A percentile compares a stretch with the other conserved stretches of the same genome.
Conservation (phyloP, 352 stramenopile species). For the Pythium coloratum region DNA sequence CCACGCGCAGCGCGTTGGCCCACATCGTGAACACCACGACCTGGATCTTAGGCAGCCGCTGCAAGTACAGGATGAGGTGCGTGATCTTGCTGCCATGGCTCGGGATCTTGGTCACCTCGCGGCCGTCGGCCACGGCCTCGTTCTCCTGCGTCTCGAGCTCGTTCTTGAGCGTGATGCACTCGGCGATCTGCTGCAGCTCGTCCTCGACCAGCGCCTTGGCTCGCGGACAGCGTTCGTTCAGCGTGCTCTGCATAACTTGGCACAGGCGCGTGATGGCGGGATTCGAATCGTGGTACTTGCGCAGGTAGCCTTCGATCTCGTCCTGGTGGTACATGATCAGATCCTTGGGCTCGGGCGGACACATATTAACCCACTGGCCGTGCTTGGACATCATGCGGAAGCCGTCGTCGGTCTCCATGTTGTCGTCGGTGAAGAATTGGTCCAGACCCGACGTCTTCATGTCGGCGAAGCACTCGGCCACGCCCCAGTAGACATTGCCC, state of each 20-base stretch:
- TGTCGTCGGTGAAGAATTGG: conserved; percentile 43
- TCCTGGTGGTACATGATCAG: conserved; percentile 56
- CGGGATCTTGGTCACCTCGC: conserved; percentile 24
- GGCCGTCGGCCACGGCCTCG: conserved; percentile 1
- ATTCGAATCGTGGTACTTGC: conserved; percentile 53
- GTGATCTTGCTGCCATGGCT: conserved; percentile 78
- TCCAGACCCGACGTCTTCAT: conserved; percentile 38
- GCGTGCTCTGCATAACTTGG: conserved; percentile 57
- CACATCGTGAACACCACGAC: conserved; percentile 88
- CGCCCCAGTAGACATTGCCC: conserved; percentile 43
- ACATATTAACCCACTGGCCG: conserved; percentile 36
- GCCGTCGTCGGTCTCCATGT: conserved; percentile 48
- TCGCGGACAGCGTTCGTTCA: conserved; percentile 61
- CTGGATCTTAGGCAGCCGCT: conserved; percentile 47
- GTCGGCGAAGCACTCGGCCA: conserved; percentile 60
- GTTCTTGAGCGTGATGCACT: conserved; percentile 50
- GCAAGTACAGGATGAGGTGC: conserved; percentile 65
- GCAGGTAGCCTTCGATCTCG: conserved; percentile 71
- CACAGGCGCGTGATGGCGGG: conserved; percentile 40
- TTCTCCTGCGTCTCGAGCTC: conserved; percentile 29
- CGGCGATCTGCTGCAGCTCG: conserved; percentile 46
- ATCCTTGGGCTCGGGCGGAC: conserved; percentile 55
- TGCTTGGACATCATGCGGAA: conserved; percentile 75
- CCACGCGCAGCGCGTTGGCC: conserved; percentile 56
- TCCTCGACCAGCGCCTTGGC: conserved; percentile 45